Conservation (phyloP, 441 rosid species). For the Gossypium trilobum region DNA sequence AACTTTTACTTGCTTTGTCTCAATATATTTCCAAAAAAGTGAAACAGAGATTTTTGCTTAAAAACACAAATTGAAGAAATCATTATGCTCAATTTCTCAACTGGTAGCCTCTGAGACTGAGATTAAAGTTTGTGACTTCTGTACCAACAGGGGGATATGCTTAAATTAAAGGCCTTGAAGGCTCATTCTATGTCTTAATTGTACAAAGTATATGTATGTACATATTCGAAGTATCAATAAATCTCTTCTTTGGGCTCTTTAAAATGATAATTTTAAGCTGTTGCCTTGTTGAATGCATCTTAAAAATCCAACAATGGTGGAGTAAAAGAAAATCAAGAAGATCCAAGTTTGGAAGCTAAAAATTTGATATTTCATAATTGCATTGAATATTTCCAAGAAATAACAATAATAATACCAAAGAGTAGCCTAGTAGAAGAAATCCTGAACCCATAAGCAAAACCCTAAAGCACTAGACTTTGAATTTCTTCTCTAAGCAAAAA, state of each 20-base stretch:
- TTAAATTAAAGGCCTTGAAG: neutral
- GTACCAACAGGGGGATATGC: neutral
- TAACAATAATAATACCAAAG: conserved; percentile 8
- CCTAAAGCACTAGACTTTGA: conserved; percentile 18
- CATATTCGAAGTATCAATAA: neutral
- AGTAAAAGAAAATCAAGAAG: neutral
- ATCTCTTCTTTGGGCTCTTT: neutral
- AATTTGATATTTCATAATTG: neutral
- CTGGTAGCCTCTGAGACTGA: neutral
- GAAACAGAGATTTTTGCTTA: neutral
- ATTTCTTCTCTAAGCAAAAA: conserved; percentile 20
- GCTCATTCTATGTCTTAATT: neutral
- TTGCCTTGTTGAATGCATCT: neutral
- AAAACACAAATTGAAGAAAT: neutral
- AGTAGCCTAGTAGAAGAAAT: conserved; percentile 9
- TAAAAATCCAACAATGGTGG: neutral
- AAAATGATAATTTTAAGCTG: neutral
- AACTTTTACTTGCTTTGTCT: neutral
- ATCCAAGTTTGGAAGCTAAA: neutral
- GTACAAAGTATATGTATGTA: neutral
- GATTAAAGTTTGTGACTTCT: neutral
- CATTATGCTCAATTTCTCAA: neutral
- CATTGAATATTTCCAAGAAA: conserved; percentile 17
- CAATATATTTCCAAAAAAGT: neutral
- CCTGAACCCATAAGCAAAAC: conserved; percentile 7